These are phyloP conservation scores for Recurvomyces mirabilis DNA, from an alignment of 495 filamentous ascomycete genomes.

Conservation along the genomic window DNA sequence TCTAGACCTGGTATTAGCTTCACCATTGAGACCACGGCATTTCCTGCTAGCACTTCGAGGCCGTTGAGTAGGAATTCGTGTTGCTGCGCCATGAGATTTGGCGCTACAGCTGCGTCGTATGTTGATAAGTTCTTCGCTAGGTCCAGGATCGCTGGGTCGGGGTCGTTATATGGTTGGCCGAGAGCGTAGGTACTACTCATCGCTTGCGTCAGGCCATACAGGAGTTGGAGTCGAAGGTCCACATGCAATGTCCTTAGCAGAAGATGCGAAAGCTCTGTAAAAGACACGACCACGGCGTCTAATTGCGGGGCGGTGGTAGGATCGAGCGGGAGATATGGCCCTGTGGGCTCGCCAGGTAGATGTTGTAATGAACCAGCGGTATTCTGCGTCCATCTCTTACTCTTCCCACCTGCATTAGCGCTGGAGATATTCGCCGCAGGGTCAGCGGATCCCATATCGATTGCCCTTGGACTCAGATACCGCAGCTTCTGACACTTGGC, in stretches of 20 bases:
- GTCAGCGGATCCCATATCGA: constrained; percentile 29
- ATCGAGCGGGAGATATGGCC: constrained; percentile 79
- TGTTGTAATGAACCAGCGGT: constrained; percentile 22
- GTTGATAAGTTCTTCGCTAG: constrained; percentile 70
- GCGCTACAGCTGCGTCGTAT: constrained; percentile 69
- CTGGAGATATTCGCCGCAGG: not conserved
- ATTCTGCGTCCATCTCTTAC: not conserved
- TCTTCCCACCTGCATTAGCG: not conserved
- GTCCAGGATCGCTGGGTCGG: constrained; percentile 63
- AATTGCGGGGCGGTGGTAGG: constrained; percentile 72
- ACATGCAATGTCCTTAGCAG: constrained; percentile 77
- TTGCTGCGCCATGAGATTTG: constrained; percentile 49
- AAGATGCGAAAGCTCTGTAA: constrained; percentile 61
- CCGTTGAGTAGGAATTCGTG: constrained; percentile 62
- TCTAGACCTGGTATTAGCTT: constrained; percentile 65
- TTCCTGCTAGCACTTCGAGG: constrained; percentile 59
- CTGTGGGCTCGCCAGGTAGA: not conserved
- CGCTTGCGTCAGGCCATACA: constrained; percentile 39
- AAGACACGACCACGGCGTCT: constrained; percentile 70
- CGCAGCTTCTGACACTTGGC: constrained; percentile 65
- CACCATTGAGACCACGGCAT: constrained; percentile 43
- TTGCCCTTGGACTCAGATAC: constrained; percentile 45
- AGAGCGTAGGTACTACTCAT: constrained; percentile 47
- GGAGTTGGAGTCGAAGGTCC: constrained; percentile 71
- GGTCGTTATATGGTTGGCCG: constrained; percentile 62